Evolutionary conservation across 1,139 yeast genomes (phyloP).

Genomic region (Taiozyma sp.): DNA sequence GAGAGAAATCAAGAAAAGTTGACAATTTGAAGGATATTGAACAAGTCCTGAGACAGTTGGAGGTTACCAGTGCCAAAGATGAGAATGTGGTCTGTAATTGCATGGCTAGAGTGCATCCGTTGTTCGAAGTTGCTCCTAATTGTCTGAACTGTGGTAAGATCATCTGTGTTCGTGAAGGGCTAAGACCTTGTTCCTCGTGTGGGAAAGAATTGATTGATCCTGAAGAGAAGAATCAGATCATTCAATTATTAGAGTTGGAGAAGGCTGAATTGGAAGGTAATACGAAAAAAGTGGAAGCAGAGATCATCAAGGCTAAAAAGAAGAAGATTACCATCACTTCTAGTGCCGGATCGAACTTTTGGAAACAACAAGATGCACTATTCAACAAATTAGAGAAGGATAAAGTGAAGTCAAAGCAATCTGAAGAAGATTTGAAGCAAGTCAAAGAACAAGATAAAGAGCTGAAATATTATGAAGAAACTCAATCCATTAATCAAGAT

Average conservation of each 20-base stretch:
- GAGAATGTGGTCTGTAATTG: slow-evolving; percentile 56
- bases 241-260: slow-evolving; percentile 45
- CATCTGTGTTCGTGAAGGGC: slow-evolving; percentile 83
- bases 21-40: slow-evolving; percentile 53
- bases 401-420: slow-evolving; percentile 25
- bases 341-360: slow-evolving; percentile 56
- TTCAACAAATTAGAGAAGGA: slow-evolving; percentile 45
- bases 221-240: slow-evolving; percentile 57
- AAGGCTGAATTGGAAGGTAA: slow-evolving; percentile 32
- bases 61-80: slow-evolving; percentile 25
- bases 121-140: slow-evolving; percentile 87
- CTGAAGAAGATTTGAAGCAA: slow-evolving; percentile 22
- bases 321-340: slow-evolving; percentile 41
- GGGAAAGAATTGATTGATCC: slow-evolving; percentile 57
- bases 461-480: slow-evolving; percentile 30
- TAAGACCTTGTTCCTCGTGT: slow-evolving; percentile 83
- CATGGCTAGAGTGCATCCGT: slow-evolving; percentile 79
- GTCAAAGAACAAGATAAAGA: slow-evolving; percentile 35
- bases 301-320: slow-evolving; percentile 9
- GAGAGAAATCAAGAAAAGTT: slow-evolving; percentile 42
- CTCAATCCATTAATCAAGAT: slow-evolving; percentile 43
- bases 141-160: slow-evolving; percentile 93
- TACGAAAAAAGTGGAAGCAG: slow-evolving; percentile 1
- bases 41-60: slow-evolving; percentile 33
- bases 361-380: slow-evolving; percentile 62